Base-by-base conservation (phyloP, 768 basidiomycete species). In the Calocybe cyanea region DNA sequence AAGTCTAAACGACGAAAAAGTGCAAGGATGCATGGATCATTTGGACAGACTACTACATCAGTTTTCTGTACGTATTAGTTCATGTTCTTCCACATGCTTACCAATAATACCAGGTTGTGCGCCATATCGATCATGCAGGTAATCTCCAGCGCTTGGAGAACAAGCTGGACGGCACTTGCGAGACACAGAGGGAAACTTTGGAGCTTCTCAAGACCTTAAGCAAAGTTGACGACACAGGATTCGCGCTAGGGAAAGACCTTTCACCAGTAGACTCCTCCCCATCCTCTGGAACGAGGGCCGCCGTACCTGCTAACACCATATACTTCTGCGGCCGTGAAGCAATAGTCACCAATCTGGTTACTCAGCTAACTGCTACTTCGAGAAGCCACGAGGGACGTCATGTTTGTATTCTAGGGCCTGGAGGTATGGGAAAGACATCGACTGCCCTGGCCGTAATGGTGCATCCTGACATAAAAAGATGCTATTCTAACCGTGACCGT, bases 341-440 rank as follows among this genome's bases (percentile, higher is more conserved):
- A 2, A 4, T 59, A 14, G 51, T 59, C 14, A 28, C 37, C 13
- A 56, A 52, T 14, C 40, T 59, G 14, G 49, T 50, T 11, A n/a
- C 13, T 35, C 14, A n/a, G 7, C n/a, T 35, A n/a, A 35, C 34
- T 5, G 34, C 14, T n/a, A n/a, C 34, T 18, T 7, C 7, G 13
- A 35, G 7, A 35, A 35, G 5, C 14, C 39, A 60, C 2, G 35
- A 20, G 23, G 48, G 52, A 2, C 46, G 57, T 10, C 52, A 50
- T 14, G 24, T 63, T 9, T 35, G 34, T 18, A 61, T 68, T 18
- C 44, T 68, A 7, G 66, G 66, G 4, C 45, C 60, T 10, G 66
- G 64, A 1, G 63, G 66, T 2, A 62, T 66, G 10, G 64, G 66
- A 0, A 68, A 66, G 41, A 68, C 66, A 0, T 59, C 66, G 1